These are phyloP conservation scores for Aurantiochytrium sp. DNA, from an alignment of 108 stramenopile species.

Conservation along the genomic window DNA sequence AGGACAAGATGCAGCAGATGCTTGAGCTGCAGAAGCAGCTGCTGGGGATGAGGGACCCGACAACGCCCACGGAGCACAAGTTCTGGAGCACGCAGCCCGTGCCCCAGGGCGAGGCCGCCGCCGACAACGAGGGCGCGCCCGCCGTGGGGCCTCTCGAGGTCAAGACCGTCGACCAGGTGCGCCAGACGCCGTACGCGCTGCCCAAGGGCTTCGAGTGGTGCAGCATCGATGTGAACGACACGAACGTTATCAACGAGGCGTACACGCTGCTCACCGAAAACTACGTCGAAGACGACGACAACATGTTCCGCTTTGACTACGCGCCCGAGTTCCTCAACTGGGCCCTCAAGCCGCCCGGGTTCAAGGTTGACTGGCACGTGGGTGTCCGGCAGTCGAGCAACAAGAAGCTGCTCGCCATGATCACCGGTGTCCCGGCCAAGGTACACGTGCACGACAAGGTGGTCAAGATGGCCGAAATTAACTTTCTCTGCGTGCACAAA, in stretches of 20 bases:
- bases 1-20: too few relatives aligned
- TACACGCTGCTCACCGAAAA: slow-evolving; percentile 90
- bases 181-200: slow-evolving; percentile 87
- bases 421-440: slow-evolving; percentile 84
- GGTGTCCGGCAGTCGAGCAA: slow-evolving; percentile 76
- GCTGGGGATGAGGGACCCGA: too few relatives aligned
- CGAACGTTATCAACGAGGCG: slow-evolving; percentile 66
- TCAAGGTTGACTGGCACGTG: slow-evolving; percentile 69
- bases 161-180: slow-evolving; percentile 67
- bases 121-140: slow-evolving; percentile 44
- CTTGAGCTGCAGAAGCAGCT: too few relatives aligned
- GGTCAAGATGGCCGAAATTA: slow-evolving; percentile 70
- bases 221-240: slow-evolving; percentile 69
- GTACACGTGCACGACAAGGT: slow-evolving; percentile 55
- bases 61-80: slow-evolving; percentile 50
- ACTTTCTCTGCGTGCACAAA: slow-evolving; percentile 99
- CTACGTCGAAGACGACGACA: slow-evolving; percentile 98
- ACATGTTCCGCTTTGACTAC: slow-evolving; percentile 96
- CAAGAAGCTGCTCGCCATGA: slow-evolving; percentile 84
- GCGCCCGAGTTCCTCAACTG: slow-evolving; percentile 72
- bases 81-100: slow-evolving; percentile 97
- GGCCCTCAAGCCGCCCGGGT: slow-evolving; percentile 93
- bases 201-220: slow-evolving; percentile 92
- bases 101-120: slow-evolving; percentile 24
- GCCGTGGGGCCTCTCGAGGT: slow-evolving; percentile 74